Conservation (phyloP, 169 alveolate genomes). For the Plasmodium ovale region DNA sequence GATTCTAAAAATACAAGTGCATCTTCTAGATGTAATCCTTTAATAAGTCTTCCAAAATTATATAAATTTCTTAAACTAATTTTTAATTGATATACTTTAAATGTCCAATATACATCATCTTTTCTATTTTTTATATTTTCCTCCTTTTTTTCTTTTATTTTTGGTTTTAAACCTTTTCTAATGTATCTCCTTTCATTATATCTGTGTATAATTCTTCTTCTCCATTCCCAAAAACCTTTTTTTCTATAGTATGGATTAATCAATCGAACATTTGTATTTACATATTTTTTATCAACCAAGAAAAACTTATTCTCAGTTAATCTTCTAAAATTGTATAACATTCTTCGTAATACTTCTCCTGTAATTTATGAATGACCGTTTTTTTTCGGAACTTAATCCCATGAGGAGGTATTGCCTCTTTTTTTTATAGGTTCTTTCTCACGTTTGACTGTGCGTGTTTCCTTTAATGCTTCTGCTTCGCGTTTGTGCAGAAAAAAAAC, state of each 20-base stretch:
- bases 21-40: constrained; percentile 83
- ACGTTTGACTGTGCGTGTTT: too few species aligned
- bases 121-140: constrained; percentile 74
- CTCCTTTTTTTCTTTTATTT: constrained; percentile 80
- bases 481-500: too few species aligned
- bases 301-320: background rate
- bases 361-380: too few species aligned
- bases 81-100: constrained; percentile 83
- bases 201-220: constrained; percentile 80
- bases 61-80: constrained; percentile 83
- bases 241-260: constrained; percentile 86
- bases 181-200: constrained; percentile 80
- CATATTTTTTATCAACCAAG: constrained; percentile 18
- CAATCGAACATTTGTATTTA: constrained; percentile 81
- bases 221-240: constrained; percentile 89
- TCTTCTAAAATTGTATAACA: constrained; percentile 11
- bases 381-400: too few species aligned
- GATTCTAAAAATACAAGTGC: constrained; percentile 86
- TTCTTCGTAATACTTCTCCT: too few species aligned
- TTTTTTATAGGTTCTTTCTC: too few species aligned
- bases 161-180: constrained; percentile 81
- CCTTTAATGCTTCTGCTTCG: too few species aligned
- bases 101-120: constrained; percentile 82
- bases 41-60: constrained; percentile 80
- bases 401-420: too few species aligned